These are phyloP conservation scores for Puccinia polysora DNA, from an alignment of 1,284 basidiomycete species.

Conservation along the genomic window DNA sequence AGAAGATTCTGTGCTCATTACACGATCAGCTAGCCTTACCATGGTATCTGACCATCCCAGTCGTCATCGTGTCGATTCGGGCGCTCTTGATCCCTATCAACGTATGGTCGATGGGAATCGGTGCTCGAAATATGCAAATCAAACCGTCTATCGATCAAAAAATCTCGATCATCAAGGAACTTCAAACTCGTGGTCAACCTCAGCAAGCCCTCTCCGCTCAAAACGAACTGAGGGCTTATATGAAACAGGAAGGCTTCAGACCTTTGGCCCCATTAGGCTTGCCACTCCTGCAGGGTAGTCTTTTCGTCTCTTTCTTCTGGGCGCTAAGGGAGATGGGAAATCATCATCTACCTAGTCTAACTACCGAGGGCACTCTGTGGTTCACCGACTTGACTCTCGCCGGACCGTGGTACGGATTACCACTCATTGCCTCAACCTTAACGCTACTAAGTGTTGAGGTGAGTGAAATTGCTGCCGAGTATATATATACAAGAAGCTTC, in stretches of 20 bases:
- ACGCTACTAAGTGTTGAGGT: constrained; percentile 36
- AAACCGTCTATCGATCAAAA: constrained; percentile 22
- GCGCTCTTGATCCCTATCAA: constrained; percentile 24
- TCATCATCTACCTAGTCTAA: constrained; percentile 22
- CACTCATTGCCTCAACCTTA: constrained; percentile 26
- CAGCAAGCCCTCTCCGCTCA: constrained; percentile 16
- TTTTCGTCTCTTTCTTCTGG: constrained; percentile 41
- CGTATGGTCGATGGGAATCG: constrained; percentile 36
- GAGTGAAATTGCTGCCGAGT: neutral
- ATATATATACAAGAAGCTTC: neutral
- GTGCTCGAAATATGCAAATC: constrained; percentile 5
- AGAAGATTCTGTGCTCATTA: constrained; percentile 14
- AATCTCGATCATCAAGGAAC: constrained; percentile 21
- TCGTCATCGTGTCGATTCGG: constrained; percentile 27
- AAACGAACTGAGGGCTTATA: constrained; percentile 22
- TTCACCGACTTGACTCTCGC: constrained; percentile 23
- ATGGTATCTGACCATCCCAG: constrained; percentile 28
- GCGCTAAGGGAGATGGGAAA: constrained; percentile 30
- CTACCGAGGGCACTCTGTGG: constrained; percentile 31
- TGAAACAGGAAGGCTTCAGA: constrained; percentile 31
- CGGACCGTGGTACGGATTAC: constrained; percentile 39
- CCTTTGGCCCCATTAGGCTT: constrained; percentile 30
- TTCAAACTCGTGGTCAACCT: constrained; percentile 22
- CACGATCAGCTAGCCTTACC: constrained; percentile 23
- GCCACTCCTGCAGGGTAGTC: constrained; percentile 26